Evolutionary conservation across 2,329 filamentous ascomycete genomes (phyloP).

Genomic region (Cladosporium sp.): DNA sequence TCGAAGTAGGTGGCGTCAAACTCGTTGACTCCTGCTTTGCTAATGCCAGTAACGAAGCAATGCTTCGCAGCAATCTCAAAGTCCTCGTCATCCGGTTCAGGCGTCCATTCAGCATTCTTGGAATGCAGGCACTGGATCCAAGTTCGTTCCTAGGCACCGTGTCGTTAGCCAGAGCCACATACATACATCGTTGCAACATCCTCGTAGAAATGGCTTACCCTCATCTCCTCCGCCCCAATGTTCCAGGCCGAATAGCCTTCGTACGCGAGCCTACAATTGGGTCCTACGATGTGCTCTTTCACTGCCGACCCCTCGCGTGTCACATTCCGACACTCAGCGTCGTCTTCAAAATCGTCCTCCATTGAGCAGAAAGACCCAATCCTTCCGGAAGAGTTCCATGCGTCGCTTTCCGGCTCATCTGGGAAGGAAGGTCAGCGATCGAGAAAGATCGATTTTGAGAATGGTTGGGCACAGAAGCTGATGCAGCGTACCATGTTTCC

Average conservation of each 20-base stretch:
- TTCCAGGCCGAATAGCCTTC: not conserved
- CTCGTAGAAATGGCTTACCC: not conserved
- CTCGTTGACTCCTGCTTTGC: not conserved
- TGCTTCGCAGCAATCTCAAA: not conserved
- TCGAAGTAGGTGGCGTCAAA: not conserved
- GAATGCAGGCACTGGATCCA: not conserved
- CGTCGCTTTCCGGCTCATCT: not conserved
- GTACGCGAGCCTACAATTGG: not conserved
- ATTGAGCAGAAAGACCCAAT: not conserved
- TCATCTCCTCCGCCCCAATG: not conserved
- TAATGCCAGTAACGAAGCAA: not conserved
- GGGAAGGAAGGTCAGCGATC: too few relatives aligned
- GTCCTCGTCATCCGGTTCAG: not conserved
- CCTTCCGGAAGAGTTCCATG: not conserved
- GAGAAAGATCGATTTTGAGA: too few relatives aligned
- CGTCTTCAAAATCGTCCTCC: not conserved
- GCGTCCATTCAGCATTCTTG: not conserved
- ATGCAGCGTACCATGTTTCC: not conserved
- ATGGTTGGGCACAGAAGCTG: not conserved
- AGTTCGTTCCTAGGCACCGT: not conserved
- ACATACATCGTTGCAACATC: too few relatives aligned
- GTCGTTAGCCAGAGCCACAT: too few relatives aligned
- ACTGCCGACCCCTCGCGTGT: not conserved
- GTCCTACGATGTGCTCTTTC: not conserved
- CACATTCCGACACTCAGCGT: not conserved